These are phyloP conservation scores for Tetrapisispora iriomotensis DNA, from an alignment of 805 yeast genomes.

Conservation along the genomic window DNA sequence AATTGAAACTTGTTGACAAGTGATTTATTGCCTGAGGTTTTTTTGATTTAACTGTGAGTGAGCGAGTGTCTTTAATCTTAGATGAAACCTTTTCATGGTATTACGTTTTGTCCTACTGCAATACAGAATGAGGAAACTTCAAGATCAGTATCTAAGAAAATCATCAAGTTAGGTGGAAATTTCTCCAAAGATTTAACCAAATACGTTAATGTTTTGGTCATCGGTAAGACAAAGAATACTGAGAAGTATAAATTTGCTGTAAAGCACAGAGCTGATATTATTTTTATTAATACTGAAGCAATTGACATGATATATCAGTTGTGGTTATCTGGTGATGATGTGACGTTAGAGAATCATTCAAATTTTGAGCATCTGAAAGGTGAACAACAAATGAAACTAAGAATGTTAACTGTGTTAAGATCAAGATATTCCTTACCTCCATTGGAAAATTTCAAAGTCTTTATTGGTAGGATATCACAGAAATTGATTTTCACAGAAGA, in stretches of 20 bases:
- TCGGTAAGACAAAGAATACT: conserved; percentile 38
- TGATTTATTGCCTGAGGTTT: too few relatives aligned
- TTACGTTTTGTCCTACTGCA: conserved; percentile 51
- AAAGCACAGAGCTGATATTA: conserved; percentile 21
- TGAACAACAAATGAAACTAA: background rate
- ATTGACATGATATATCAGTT: conserved; percentile 20
- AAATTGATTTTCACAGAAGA: background rate
- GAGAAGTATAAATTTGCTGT: conserved; percentile 24
- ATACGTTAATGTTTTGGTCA: conserved; percentile 48
- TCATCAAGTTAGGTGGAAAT: conserved; percentile 50
- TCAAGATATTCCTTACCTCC: conserved; percentile 14
- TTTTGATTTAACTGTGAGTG: too few relatives aligned
- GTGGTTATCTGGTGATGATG: conserved; percentile 27
- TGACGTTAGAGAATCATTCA: conserved; percentile 8
- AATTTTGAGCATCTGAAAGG: conserved; percentile 3
- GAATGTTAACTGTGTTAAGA: conserved; percentile 12
- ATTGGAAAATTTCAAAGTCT: conserved; percentile 18
- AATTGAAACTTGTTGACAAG: too few relatives aligned
- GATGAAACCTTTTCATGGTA: conserved; percentile 35
- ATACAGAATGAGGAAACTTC: conserved; percentile 32
- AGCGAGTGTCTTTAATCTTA: too few relatives aligned
- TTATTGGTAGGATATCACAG: conserved; percentile 22
- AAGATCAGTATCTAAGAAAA: conserved; percentile 35
- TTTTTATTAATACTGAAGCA: conserved; percentile 12
- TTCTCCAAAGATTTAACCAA: conserved; percentile 49